These are phyloP conservation scores for Tylopilus orsonianus DNA, from an alignment of 1,284 basidiomycete genomes.

Conservation along the genomic window DNA sequence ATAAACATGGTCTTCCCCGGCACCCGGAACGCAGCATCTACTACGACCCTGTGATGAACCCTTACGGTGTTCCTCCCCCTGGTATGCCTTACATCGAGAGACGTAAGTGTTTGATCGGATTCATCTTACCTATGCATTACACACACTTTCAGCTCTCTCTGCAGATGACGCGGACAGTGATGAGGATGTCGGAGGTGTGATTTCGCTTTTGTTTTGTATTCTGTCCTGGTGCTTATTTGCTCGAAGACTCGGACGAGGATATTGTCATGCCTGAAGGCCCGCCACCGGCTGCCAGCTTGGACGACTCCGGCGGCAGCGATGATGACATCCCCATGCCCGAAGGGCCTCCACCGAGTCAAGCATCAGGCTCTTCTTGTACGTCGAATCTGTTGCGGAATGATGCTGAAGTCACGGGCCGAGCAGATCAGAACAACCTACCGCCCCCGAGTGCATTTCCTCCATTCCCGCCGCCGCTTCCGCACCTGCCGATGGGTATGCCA, in stretches of 20 bases:
- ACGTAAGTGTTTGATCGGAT: slow-evolving; percentile 49
- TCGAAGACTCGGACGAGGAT: slow-evolving; percentile 50
- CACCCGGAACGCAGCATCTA: slow-evolving; percentile 90
- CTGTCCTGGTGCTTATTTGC: slow-evolving; percentile 2
- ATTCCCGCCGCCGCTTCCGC: slow-evolving; percentile 33
- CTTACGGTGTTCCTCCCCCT: slow-evolving; percentile 92
- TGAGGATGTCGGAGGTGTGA: slow-evolving; percentile 48
- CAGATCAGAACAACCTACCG: slow-evolving; percentile 24
- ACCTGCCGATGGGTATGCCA: slow-evolving; percentile 15
- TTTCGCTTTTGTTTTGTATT: slow-evolving; percentile 8
- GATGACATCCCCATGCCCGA: slow-evolving; percentile 88
- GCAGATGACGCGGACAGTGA: slow-evolving; percentile 65
- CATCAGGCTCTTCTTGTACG: slow-evolving; percentile 21
- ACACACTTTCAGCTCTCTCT: slow-evolving; percentile 45
- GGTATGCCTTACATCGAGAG: slow-evolving; percentile 93
- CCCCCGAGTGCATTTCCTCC: slow-evolving; percentile 6
- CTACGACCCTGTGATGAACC: slow-evolving; percentile 92
- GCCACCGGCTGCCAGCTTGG: slow-evolving; percentile 48
- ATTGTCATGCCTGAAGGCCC: slow-evolving; percentile 74
- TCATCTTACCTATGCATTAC: slow-evolving; percentile 2
- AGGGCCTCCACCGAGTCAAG: slow-evolving; percentile 63
- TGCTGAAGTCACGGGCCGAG: slow-evolving; percentile 10
- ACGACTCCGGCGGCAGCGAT: slow-evolving; percentile 50
- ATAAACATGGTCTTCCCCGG: slow-evolving; percentile 77
- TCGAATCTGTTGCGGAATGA: slow-evolving; percentile 7